Base-by-base conservation (phyloP, 2,329 filamentous ascomycete species). In the Pseudogymnoascus sp. region DNA sequence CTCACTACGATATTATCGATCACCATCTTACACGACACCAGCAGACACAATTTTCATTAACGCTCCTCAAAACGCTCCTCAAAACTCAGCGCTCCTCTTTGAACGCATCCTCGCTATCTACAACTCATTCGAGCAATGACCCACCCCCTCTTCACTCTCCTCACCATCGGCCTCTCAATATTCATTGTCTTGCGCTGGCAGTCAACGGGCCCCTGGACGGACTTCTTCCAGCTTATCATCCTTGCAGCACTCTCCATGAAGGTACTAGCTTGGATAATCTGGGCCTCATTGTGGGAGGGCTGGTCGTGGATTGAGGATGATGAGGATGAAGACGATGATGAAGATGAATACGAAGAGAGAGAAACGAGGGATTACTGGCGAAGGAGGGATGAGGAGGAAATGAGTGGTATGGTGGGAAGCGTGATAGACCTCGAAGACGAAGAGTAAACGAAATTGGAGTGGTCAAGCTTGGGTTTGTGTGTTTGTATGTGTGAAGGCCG, bases 121-220 rank as follows among this genome's bases (percentile, higher is more conserved):
- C 25, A 53, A 53, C 47, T 33, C 47, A 53, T 12, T 33, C 18
- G 47, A 33, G 47, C 47, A 53, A 53, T 53, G 47, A 33, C 47
- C 28, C 47, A 53, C 11, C 47, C 47, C n/a, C 9, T 53, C 9
- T n/a, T 53, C 15, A n/a, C 47, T 53, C 25, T 53, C 9, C 6
- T 53, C 47, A 33, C 28, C 28, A 33, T 53, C 47, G 47, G 47
- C 25, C 47, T 53, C 47, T 53, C 47, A 12, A 20, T 53, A 53
- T 53, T 8, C 28, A 33, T 53, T 28, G 28, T 53, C 28, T 28
- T 53, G 11, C 47, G 9, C n/a, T 53, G 47, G 47, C 47, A 53
- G 15, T 53, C 47, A 33, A 53, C 47, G 6, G 25, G 28, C 8
- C 47, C 47, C 28, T 35, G 28, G 47, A 20, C 28, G 9, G n/a